A percentile compares a stretch with the other conserved stretches of the same genome.
Conservation (phyloP, 805 yeast genomes). For the Cyberlindnera euphorbiae region DNA sequence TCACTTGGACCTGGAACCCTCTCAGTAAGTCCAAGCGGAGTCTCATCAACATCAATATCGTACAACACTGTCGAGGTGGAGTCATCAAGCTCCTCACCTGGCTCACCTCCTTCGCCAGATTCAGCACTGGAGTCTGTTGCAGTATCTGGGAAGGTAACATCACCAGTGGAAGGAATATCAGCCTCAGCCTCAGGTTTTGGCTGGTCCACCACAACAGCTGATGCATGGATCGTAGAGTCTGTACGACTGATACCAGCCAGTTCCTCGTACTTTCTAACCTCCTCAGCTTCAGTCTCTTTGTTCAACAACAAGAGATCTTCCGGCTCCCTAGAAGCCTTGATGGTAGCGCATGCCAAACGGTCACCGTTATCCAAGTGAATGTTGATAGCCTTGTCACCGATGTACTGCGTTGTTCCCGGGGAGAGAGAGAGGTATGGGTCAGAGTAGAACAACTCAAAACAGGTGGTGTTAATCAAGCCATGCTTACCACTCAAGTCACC, state of each 20-base stretch:
- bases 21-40: slow-evolving; percentile 7
- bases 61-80: no score
- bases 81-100: slow-evolving; percentile 7
- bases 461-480: slow-evolving; percentile 66
- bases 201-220: slow-evolving; percentile 2
- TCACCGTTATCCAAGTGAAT: slow-evolving; percentile 50
- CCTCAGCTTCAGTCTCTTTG: slow-evolving; percentile 23
- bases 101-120: slow-evolving; percentile 7
- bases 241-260: slow-evolving; percentile 19
- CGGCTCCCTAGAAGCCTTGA: slow-evolving; percentile 28
- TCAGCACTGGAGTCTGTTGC: slow-evolving; percentile 6
- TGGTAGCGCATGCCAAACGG: slow-evolving; percentile 60
- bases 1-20: slow-evolving; percentile 1
- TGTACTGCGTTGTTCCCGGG: slow-evolving; percentile 48
- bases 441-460: slow-evolving; percentile 56
- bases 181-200: slow-evolving; percentile 1
- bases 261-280: slow-evolving; percentile 23
- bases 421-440: slow-evolving; percentile 66
- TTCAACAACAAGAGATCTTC: slow-evolving; percentile 26
- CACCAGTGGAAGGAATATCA: slow-evolving; percentile 1
- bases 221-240: slow-evolving; percentile 1
- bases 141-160: background rate
- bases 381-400: slow-evolving; percentile 53
- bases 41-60: no score
- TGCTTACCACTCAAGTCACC: slow-evolving; percentile 80